A percentile compares a stretch with the other conserved stretches of the same genome.
These are phyloP conservation scores for Isabelozyma pseudorhagii DNA, from an alignment of 805 yeast genomes.

Conservation along the genomic window DNA sequence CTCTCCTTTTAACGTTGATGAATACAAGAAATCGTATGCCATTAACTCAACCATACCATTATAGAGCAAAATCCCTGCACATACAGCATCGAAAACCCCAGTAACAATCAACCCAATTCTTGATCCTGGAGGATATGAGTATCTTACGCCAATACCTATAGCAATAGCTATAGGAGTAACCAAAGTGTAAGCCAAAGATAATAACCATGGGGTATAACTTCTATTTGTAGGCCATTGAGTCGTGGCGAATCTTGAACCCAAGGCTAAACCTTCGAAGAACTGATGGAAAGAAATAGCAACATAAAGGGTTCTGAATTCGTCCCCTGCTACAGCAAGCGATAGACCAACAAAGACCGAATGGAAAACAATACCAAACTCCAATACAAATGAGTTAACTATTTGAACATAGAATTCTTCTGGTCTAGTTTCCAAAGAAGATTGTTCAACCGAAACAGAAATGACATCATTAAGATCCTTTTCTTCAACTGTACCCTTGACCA, in stretches of 20 bases:
- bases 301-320: conserved; percentile 67
- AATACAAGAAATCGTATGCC: conserved; percentile 38
- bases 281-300: conserved; percentile 75
- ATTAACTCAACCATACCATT: conserved; percentile 36
- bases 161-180: conserved; percentile 35
- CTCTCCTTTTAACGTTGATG: conserved; percentile 20
- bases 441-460: neutral
- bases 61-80: conserved; percentile 34
- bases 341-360: conserved; percentile 83
- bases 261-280: conserved; percentile 81
- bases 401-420: conserved; percentile 3
- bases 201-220: conserved; percentile 29
- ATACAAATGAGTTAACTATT: conserved; percentile 31
- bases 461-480: conserved; percentile 17
- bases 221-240: conserved; percentile 33
- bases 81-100: conserved; percentile 32
- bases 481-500: conserved; percentile 38
- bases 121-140: conserved; percentile 30
- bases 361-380: conserved; percentile 79
- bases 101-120: conserved; percentile 28
- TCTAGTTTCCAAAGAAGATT: neutral
- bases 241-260: conserved; percentile 63
- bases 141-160: conserved; percentile 33
- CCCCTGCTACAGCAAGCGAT: conserved; percentile 74
- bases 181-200: conserved; percentile 25